Evolutionary conservation across 805 yeast species (phyloP).

Genomic region (Starmerella bombicola): DNA sequence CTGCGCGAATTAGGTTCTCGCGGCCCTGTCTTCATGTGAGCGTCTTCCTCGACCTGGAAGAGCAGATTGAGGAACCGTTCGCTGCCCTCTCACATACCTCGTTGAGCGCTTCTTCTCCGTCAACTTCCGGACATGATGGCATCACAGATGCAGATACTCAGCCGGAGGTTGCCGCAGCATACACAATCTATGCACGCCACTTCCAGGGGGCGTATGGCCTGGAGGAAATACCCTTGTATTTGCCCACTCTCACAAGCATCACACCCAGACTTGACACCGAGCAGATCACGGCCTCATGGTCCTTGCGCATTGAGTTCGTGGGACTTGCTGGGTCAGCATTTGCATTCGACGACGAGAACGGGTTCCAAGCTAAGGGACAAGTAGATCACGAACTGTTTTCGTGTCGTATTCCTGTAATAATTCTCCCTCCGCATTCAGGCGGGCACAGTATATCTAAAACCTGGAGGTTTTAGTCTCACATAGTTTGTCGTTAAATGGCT

Average conservation of each 20-base stretch:
- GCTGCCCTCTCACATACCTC: conserved; percentile 20
- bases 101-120: not conserved
- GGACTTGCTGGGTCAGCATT: conserved; percentile 18
- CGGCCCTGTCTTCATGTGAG: conserved; percentile 33
- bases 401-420: conserved; percentile 20
- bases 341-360: conserved; percentile 14
- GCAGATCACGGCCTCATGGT: conserved; percentile 20
- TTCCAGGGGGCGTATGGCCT: conserved; percentile 15
- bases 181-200: conserved; percentile 19
- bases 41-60: conserved; percentile 31
- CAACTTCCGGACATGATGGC: not conserved
- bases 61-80: conserved; percentile 24
- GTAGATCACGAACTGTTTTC: conserved; percentile 19
- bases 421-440: conserved; percentile 19
- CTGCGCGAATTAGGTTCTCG: conserved; percentile 30
- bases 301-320: conserved; percentile 19
- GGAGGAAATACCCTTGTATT: conserved; percentile 16
- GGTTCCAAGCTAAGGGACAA: conserved; percentile 19
- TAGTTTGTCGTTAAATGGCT: too few relatives aligned
- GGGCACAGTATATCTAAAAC: conserved; percentile 14
- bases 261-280: conserved; percentile 19
- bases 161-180: conserved; percentile 7
- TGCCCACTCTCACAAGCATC: conserved; percentile 19
- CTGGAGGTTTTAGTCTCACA: conserved; percentile 20
- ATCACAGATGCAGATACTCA: not conserved